Evolutionary conservation across 23 red algal genomes (phyloP).

Genomic region (Gracilaria domingensis): DNA sequence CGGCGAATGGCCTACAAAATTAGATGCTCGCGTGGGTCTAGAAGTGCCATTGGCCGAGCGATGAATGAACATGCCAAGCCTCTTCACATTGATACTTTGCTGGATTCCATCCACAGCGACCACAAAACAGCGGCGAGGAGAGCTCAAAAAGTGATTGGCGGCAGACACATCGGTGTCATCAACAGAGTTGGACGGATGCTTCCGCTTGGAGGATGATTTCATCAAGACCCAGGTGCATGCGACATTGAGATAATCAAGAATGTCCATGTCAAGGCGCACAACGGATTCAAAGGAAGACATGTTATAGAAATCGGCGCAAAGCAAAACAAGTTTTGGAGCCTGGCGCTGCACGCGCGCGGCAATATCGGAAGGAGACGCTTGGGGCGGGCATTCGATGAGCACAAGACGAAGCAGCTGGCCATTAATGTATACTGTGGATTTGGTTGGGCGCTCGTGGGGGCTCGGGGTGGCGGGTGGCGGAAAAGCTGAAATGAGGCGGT

Average conservation of each 20-base stretch:
- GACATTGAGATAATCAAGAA: constrained; percentile 57
- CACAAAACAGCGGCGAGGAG: constrained; percentile 54
- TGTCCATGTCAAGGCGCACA: constrained; percentile 69
- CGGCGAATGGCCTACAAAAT: not conserved
- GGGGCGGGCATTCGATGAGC: constrained; percentile 57
- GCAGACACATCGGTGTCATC: constrained; percentile 51
- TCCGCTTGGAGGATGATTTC: constrained; percentile 26
- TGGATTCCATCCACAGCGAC: constrained; percentile 44
- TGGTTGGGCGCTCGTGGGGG: not conserved
- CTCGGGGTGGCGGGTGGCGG: constrained; percentile 15
- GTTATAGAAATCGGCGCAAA: constrained; percentile 69
- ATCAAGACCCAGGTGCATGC: constrained; percentile 62
- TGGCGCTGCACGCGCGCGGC: constrained; percentile 52
- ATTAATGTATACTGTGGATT: constrained; percentile 55
- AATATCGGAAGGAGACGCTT: constrained; percentile 28
- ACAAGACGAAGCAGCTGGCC: constrained; percentile 53
- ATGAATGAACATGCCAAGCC: constrained; percentile 46
- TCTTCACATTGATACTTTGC: constrained; percentile 17
- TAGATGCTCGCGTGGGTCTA: not conserved
- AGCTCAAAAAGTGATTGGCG: constrained; percentile 69
- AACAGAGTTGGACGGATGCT: constrained; percentile 36
- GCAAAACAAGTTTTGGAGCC: constrained; percentile 53
- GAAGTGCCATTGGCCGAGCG: not conserved
- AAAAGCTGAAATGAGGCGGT: constrained; percentile 33
- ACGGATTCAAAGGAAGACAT: constrained; percentile 64